These are phyloP conservation scores for Lecanosticta acicola DNA, from an alignment of 2,329 filamentous ascomycete genomes.

Conservation along the genomic window DNA sequence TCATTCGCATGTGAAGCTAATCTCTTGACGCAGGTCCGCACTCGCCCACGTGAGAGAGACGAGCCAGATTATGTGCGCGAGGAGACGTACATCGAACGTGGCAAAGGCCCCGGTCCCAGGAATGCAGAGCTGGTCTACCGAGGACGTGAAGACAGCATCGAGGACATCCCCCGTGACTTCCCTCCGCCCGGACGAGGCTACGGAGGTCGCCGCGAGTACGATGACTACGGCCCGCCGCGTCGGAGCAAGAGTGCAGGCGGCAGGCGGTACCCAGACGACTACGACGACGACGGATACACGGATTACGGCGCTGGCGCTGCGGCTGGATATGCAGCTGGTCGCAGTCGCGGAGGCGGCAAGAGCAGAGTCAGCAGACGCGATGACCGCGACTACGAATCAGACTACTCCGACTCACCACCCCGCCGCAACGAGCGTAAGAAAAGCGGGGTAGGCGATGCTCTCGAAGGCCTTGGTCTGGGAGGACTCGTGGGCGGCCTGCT, in stretches of 20 bases:
- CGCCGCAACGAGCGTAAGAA: slow-evolving; percentile 45
- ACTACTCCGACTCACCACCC: slow-evolving; percentile 38
- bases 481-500: slow-evolving; percentile 47
- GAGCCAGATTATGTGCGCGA: slow-evolving; percentile 48
- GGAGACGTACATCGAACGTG: slow-evolving; percentile 46
- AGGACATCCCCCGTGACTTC: slow-evolving; percentile 80
- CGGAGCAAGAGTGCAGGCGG: slow-evolving; percentile 60
- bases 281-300: slow-evolving; percentile 56
- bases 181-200: slow-evolving; percentile 54
- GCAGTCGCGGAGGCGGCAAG: too few relatives aligned
- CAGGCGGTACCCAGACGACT: slow-evolving; percentile 38
- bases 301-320: slow-evolving; percentile 42
- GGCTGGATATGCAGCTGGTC: slow-evolving; percentile 34
- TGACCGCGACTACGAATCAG: slow-evolving; percentile 43
- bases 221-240: slow-evolving; percentile 45
- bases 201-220: slow-evolving; percentile 33
- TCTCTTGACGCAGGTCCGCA: slow-evolving; percentile 28
- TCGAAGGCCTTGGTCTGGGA: slow-evolving; percentile 55
- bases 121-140: slow-evolving; percentile 45
- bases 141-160: slow-evolving; percentile 70
- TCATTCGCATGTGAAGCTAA: slow-evolving; percentile 1
- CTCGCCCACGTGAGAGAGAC: slow-evolving; percentile 42
- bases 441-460: slow-evolving; percentile 57
- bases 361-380: slow-evolving; percentile 37
- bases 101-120: slow-evolving; percentile 38